Conservation (phyloP, 371 early-diverging fungal species). For the Apophysomyces sp. region DNA sequence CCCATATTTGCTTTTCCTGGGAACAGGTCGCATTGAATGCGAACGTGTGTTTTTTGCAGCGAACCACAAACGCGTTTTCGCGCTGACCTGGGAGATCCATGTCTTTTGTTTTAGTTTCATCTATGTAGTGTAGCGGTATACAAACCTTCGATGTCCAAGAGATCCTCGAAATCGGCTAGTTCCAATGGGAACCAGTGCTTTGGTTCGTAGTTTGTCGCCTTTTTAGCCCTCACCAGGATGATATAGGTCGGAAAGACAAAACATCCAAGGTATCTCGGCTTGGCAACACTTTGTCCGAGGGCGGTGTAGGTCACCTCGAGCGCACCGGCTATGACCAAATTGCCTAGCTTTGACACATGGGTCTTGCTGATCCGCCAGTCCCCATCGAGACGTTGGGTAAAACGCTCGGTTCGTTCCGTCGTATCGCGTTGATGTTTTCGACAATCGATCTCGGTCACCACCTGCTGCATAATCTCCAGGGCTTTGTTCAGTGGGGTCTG, state of each 20-base stretch:
- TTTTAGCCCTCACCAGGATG: constrained; percentile 55
- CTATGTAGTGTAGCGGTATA: too few relatives aligned
- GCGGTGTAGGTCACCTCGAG: constrained; percentile 46
- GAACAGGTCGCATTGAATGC: constrained; percentile 42
- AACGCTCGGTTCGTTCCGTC: constrained; percentile 34
- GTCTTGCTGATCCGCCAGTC: constrained; percentile 36
- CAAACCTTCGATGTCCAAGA: constrained; percentile 39
- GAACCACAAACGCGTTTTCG: constrained; percentile 35
- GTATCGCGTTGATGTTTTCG: constrained; percentile 30
- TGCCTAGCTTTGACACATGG: constrained; percentile 32
- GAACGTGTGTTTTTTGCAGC: constrained; percentile 45
- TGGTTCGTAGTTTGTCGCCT: constrained; percentile 49
- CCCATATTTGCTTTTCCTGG: constrained; percentile 48
- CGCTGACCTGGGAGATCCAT: constrained; percentile 21
- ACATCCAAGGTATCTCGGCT: constrained; percentile 51
- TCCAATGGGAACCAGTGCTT: constrained; percentile 61
- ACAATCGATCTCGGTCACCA: constrained; percentile 38
- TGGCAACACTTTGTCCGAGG: constrained; percentile 31
- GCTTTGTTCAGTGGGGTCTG: constrained; percentile 23
- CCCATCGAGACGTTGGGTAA: constrained; percentile 36
- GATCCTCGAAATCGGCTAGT: constrained; percentile 44
- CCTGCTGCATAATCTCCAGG: constrained; percentile 27
- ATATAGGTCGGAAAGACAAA: constrained; percentile 55
- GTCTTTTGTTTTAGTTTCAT: neutral
- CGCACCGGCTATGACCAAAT: constrained; percentile 36